Evolutionary conservation across 2,329 filamentous ascomycete genomes (phyloP).

Genomic region (Xylariales sp.): DNA sequence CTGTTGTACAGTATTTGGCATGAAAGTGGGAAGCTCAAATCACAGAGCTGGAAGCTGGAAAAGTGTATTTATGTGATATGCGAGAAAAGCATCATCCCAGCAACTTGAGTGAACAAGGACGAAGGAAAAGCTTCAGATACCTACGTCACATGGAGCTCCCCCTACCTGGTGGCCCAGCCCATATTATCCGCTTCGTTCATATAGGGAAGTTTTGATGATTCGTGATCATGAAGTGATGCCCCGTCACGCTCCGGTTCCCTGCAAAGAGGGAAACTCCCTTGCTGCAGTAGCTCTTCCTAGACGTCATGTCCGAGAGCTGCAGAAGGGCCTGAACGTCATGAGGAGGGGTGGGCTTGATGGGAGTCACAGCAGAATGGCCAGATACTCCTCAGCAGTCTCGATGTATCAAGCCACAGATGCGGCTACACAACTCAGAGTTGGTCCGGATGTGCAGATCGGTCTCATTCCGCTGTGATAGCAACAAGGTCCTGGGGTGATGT

Average conservation of each 20-base stretch:
- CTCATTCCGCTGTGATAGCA: neutral
- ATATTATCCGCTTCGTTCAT: neutral
- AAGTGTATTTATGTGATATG: slow-evolving; percentile 6
- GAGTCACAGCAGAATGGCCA: no score
- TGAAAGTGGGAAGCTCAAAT: neutral
- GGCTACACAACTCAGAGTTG: slow-evolving; percentile 4
- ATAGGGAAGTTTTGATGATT: neutral
- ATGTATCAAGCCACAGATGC: slow-evolving; percentile 13
- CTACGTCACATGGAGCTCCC: slow-evolving; percentile 10
- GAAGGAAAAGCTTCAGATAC: slow-evolving; percentile 6
- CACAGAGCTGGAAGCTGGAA: neutral
- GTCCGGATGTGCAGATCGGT: slow-evolving; percentile 6
- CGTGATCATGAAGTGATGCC: neutral
- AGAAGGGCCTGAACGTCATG: slow-evolving; percentile 11
- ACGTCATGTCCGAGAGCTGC: slow-evolving; percentile 8
- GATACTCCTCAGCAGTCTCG: no score
- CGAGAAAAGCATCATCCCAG: no score
- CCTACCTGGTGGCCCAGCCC: neutral
- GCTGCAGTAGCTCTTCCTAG: slow-evolving; percentile 3
- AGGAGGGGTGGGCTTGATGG: neutral
- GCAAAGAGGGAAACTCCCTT: neutral
- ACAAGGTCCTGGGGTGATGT: neutral
- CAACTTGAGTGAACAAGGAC: no score
- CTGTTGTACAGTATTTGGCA: slow-evolving; percentile 11
- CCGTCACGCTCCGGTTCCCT: neutral